A percentile compares a stretch with the other conserved stretches of the same genome.
Evolutionary conservation across 2,329 filamentous ascomycete species (phyloP).

Genomic region (Xylariomycetidae sp.): DNA sequence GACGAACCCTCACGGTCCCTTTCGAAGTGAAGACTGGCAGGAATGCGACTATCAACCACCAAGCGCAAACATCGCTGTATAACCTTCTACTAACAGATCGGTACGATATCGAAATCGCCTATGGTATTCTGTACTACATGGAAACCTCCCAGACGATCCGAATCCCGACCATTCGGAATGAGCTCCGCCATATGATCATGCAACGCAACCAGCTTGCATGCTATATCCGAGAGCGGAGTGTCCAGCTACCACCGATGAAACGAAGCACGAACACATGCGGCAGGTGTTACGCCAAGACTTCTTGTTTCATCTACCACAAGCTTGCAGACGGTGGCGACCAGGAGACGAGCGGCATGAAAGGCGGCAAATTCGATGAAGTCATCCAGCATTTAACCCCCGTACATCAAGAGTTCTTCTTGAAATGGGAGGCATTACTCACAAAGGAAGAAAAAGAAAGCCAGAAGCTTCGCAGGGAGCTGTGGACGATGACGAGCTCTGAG

Average conservation of each 20-base stretch:
- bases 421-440: conserved; percentile 90
- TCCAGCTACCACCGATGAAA: conserved; percentile 80
- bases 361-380: conserved; percentile 75
- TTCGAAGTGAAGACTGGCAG: conserved; percentile 96
- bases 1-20: conserved; percentile 74
- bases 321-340: conserved; percentile 79
- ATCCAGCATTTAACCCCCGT: conserved; percentile 70
- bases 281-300: conserved; percentile 82
- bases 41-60: conserved; percentile 74
- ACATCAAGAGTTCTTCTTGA: conserved; percentile 82
- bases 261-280: conserved; percentile 77
- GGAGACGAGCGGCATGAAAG: conserved; percentile 75
- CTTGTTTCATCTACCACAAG: conserved; percentile 93
- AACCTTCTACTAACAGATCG: conserved; percentile 88
- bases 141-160: conserved; percentile 83
- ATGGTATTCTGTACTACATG: conserved; percentile 91
- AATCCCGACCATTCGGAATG: conserved; percentile 78
- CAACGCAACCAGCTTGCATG: conserved; percentile 86
- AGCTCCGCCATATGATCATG: conserved; percentile 94
- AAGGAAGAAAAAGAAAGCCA: conserved; percentile 91
- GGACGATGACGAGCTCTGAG: conserved; percentile 90
- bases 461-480: conserved; percentile 82
- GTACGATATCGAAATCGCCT: conserved; percentile 88
- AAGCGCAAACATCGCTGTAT: conserved; percentile 92
- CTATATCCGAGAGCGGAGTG: conserved; percentile 74